Percentiles rank a stretch among this genome's conserved stretches.
These are phyloP conservation scores for Fusarium xylarioides DNA, from an alignment of 2,329 filamentous ascomycete species.

Conservation along the genomic window DNA sequence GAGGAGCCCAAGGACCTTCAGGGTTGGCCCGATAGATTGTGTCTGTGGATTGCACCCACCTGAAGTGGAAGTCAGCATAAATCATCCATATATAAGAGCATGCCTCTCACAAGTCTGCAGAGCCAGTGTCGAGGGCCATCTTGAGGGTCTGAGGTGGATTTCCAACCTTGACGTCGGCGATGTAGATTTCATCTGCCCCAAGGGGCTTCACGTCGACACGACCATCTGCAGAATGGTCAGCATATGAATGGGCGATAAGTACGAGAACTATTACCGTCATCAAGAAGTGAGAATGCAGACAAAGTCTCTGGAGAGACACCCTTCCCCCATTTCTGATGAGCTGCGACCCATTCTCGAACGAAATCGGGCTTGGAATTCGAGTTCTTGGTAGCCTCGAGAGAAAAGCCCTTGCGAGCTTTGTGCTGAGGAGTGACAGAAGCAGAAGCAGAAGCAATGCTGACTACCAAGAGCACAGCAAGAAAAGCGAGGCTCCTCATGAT, in stretches of 20 bases:
- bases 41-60: slow-evolving; percentile 65
- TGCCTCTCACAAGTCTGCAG: slow-evolving; percentile 68
- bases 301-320: slow-evolving; percentile 28
- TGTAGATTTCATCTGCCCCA: slow-evolving; percentile 54
- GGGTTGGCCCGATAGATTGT: slow-evolving; percentile 50
- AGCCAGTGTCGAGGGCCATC: slow-evolving; percentile 64
- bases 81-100: neutral
- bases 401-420: slow-evolving; percentile 38
- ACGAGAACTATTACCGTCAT: slow-evolving; percentile 37
- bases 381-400: slow-evolving; percentile 40
- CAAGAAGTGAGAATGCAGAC: slow-evolving; percentile 42
- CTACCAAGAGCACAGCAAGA: slow-evolving; percentile 21
- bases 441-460: slow-evolving; percentile 17
- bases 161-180: slow-evolving; percentile 57
- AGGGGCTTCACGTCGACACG: slow-evolving; percentile 49
- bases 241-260: neutral
- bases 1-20: slow-evolving; percentile 49
- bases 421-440: slow-evolving; percentile 11
- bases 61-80: slow-evolving; percentile 38
- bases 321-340: slow-evolving; percentile 48
- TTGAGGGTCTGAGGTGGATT: slow-evolving; percentile 58
- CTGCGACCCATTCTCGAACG: slow-evolving; percentile 47
- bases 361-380: slow-evolving; percentile 43
- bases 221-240: slow-evolving; percentile 43
- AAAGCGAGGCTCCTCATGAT: slow-evolving; percentile 32